Percentiles rank a stretch among this genome's conserved stretches.
These are phyloP conservation scores for Stephanocyclus meneghinianus DNA, from an alignment of 352 stramenopile genomes.

Conservation along the genomic window DNA sequence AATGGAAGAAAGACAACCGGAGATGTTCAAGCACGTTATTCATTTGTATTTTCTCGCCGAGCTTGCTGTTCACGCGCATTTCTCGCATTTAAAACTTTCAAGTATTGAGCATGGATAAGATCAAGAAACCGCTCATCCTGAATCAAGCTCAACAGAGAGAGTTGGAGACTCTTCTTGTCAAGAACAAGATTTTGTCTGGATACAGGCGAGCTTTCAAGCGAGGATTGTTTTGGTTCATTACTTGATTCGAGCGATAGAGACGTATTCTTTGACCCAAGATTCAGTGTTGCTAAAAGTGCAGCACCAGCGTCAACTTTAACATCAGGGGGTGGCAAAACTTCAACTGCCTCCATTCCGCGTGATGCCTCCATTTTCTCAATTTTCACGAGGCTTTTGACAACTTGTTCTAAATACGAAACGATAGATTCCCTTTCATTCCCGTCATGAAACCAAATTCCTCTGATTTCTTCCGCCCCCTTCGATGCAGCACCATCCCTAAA, in stretches of 20 bases:
- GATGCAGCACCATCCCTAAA: constrained; percentile 45
- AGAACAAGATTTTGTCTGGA: constrained; percentile 54
- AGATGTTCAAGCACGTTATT: not conserved
- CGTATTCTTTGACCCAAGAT: constrained; percentile 29
- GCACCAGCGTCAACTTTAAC: constrained; percentile 18
- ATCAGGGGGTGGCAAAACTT: not conserved
- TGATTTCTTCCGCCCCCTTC: constrained; percentile 38
- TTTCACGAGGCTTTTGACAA: constrained; percentile 49
- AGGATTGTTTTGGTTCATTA: constrained; percentile 11
- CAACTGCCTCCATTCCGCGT: not conserved
- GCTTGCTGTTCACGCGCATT: constrained; percentile 25
- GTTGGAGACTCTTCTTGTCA: constrained; percentile 80
- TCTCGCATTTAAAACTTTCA: constrained; percentile 74
- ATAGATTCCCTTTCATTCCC: constrained; percentile 59
- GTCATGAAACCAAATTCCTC: constrained; percentile 78
- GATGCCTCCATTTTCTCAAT: constrained; percentile 45
- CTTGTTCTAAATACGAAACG: constrained; percentile 51
- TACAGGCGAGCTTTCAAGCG: not conserved
- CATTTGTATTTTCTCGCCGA: not conserved
- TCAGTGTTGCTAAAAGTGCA: constrained; percentile 58
- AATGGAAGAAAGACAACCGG: not conserved
- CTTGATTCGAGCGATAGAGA: not conserved
- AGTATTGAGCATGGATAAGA: constrained; percentile 82
- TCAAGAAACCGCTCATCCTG: constrained; percentile 83
- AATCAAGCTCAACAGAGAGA: constrained; percentile 76